Evolutionary conservation across 805 yeast species (phyloP), one percentile per base, ranked within the genome.

Genomic region (Wickerhamomyces xylosicus): DNA sequence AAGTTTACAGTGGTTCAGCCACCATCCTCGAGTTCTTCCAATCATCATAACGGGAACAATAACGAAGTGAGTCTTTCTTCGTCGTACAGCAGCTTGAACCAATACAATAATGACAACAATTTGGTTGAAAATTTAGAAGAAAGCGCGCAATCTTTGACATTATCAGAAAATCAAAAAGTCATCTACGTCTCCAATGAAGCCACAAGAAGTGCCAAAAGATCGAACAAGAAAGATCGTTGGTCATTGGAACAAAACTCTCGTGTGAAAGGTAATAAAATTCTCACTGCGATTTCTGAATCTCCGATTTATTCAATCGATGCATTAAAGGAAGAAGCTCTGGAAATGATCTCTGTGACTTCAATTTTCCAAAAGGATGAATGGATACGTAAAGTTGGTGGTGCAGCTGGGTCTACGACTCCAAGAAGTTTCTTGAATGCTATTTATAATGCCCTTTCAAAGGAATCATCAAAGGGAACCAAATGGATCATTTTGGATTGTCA

Each of bases 251-350:
- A 84, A 44, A 78, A 74, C 39, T 74, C 95, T 0, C 73, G 72
- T 44, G 68, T 71, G 39, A 82, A 83, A 0, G 69, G 84, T 0
- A 68, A 70, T 1, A 54, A 62, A 3, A 63, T 80, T 35, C 54
- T 86, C 32, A 67, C 69, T 37, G 68, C 65, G 10, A 56, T 90
- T 31, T 66, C 79, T 0, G 59, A 63, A 18, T 79, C 92, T 0
- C 90, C 97, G 0, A 72, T 90, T 1, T 67, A 87, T 35, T 73
- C 82, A 0, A 74, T 90, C 27, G 97, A 90, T 54, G 77, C 74
- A 3, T 60, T 77, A 11, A 70, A 80, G 44, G 95, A 85, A 48
- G 97, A 87, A 44, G 83, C 85, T 2, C 57, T 92, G 44, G 90
- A 87, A 37, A 83, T 87, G 71, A 83, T 90, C 31, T 69, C 83